Percentiles rank a stretch among this genome's conserved stretches.
These are phyloP conservation scores for Thraustochytrium sp. DNA, from an alignment of 352 stramenopile species.

Conservation along the genomic window DNA sequence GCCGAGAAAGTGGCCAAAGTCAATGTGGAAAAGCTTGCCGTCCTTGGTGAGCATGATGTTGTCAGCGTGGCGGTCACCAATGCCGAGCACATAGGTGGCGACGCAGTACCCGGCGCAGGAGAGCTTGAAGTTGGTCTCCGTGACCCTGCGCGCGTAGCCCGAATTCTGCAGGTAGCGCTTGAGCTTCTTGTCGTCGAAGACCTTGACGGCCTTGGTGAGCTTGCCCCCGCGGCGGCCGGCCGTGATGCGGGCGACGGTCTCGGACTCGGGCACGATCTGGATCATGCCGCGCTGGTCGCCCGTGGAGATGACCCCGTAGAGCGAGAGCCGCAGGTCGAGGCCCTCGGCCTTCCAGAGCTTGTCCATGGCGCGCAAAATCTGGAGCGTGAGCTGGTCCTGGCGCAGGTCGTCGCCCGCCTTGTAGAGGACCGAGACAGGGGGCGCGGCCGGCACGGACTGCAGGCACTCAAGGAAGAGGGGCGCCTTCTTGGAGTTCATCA, in stretches of 20 bases:
- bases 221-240: background rate
- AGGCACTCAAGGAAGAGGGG: constrained; percentile 77
- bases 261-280: constrained; percentile 73
- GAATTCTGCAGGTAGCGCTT: constrained; percentile 43
- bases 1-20: constrained; percentile 90
- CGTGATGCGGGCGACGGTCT: constrained; percentile 74
- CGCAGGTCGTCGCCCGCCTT: constrained; percentile 84
- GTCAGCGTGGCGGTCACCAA: constrained; percentile 87
- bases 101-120: constrained; percentile 85
- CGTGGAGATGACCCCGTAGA: constrained; percentile 77
- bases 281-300: constrained; percentile 77
- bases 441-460: constrained; percentile 56
- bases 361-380: constrained; percentile 82
- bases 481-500: constrained; percentile 88
- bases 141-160: constrained; percentile 57
- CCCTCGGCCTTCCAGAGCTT: constrained; percentile 72
- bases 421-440: constrained; percentile 71
- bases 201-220: constrained; percentile 36
- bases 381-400: constrained; percentile 84
- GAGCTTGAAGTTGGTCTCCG: constrained; percentile 75
- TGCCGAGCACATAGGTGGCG: constrained; percentile 82
- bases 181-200: constrained; percentile 46
- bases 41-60: constrained; percentile 89
- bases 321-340: constrained; percentile 71
- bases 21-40: constrained; percentile 90